Base-by-base conservation (phyloP, 1,284 basidiomycete species). In the Bjerkandera adusta region DNA sequence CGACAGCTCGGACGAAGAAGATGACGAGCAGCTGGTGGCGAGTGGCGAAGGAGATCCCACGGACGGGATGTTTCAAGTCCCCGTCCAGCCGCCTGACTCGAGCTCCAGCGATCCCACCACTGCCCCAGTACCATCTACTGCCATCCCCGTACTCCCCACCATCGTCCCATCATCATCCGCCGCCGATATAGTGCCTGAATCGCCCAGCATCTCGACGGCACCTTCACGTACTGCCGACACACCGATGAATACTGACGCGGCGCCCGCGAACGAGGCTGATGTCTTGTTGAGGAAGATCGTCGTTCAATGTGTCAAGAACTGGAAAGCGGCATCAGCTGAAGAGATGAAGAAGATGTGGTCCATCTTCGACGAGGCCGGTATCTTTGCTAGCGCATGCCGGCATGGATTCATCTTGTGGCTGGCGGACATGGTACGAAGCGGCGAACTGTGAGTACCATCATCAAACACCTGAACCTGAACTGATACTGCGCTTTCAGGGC, bases 281-380 rank as follows among this genome's bases (percentile, higher is more conserved):
- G n/a, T n/a, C n/a, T n/a, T n/a, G n/a, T 13, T 15, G 18, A 5
- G 16, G 5, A 38, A 47, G 26, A 12, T 20, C 3, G 22, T 45
- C 33, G 38, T 32, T 3, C 20, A 16, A 12, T 69, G 67, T 45
- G 54, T 65, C 1, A 49, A 59, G 7, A 57, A 68, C 15, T 69
- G 68, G 68, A 59, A 61, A 36, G 62, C 60, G 2, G 66, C 64
- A 0, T 54, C 58, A 3, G 55, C 62, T 0, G 65, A 70, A 13
- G 51, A 57, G 3, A 56, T 54, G 30, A 69, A 67, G 48, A 56
- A 59, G 22, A 61, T 58, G 55, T 63, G 60, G 52, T 49, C 48
- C 0, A 57, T 65, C 7, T 68, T 68, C 44, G 58, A 62, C 0
- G 61, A 69, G 36, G 61, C 59, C 1, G 67, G 68, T 0, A 48